Evolutionary conservation across 805 yeast species (phyloP).

Genomic region (Pichia pseudocactophila): DNA sequence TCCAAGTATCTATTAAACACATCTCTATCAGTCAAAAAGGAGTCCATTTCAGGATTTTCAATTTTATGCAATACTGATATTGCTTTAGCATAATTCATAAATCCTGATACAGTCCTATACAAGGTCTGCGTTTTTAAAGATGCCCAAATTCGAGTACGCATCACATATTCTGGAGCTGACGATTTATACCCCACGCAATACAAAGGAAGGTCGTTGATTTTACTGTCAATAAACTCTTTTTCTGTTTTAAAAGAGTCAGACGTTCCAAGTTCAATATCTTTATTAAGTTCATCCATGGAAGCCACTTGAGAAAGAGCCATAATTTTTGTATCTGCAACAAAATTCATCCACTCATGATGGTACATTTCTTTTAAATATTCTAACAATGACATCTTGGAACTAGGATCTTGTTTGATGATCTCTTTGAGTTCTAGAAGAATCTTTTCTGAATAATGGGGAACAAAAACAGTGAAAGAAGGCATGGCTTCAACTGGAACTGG

Average conservation of each 20-base stretch:
- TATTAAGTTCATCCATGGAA: neutral
- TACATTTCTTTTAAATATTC: conserved; percentile 71
- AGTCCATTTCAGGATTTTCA: conserved; percentile 51
- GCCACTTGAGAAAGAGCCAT: conserved; percentile 22
- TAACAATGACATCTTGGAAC: conserved; percentile 48
- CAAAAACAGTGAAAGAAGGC: conserved; percentile 42
- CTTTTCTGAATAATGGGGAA: conserved; percentile 46
- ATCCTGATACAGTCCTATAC: conserved; percentile 77
- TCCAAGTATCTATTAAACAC: conserved; percentile 58
- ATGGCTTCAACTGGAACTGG: conserved; percentile 39
- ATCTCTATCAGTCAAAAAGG: conserved; percentile 29
- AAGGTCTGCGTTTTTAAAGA: conserved; percentile 77
- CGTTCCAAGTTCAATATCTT: neutral
- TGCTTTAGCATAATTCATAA: conserved; percentile 70
- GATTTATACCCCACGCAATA: conserved; percentile 66
- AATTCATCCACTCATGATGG: conserved; percentile 72
- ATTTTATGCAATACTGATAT: conserved; percentile 57
- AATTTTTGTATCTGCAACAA: conserved; percentile 66
- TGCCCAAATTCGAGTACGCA: conserved; percentile 82
- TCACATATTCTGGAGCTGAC: conserved; percentile 50
- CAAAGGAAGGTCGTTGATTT: conserved; percentile 56
- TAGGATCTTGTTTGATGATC: conserved; percentile 36
- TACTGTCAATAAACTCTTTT: conserved; percentile 29
- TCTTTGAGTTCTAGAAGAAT: conserved; percentile 37
- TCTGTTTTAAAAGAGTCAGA: conserved; percentile 28